A percentile compares a stretch with the other conserved stretches of the same genome.
Conservation (phyloP, 2,329 filamentous ascomycete species). For the Venturia oleaginea region DNA sequence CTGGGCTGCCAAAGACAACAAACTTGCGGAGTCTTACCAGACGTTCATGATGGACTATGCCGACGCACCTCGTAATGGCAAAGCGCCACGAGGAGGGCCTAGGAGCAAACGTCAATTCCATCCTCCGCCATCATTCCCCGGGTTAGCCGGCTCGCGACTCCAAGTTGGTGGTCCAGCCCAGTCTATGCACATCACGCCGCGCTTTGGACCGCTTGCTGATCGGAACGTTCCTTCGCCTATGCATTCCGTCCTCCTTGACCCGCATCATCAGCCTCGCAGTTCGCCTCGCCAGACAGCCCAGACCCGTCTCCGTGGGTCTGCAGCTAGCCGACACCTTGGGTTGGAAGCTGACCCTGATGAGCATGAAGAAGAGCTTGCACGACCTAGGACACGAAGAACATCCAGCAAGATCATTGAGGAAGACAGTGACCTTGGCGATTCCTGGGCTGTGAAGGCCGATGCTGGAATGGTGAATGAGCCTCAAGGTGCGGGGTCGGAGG, state of each 20-base stretch:
- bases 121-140: conserved; percentile 64
- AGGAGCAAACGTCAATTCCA: conserved; percentile 52
- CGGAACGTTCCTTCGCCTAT: conserved; percentile 41
- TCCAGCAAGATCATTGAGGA: conserved; percentile 40
- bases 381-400: conserved; percentile 18
- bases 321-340: conserved; percentile 17
- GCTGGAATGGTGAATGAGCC: conserved; percentile 33
- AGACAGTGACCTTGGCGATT: conserved; percentile 53
- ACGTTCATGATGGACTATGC: conserved; percentile 87
- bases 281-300: conserved; percentile 39
- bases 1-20: conserved; percentile 89
- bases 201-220: conserved; percentile 17
- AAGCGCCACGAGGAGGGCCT: conserved; percentile 13
- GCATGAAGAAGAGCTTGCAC: conserved; percentile 14
- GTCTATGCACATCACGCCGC: conserved; percentile 10
- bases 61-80: conserved; percentile 17
- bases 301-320: conserved; percentile 12
- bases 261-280: conserved; percentile 60
- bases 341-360: conserved; percentile 14
- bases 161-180: background rate
- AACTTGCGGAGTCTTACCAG: conserved; percentile 96
- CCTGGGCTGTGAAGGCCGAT: conserved; percentile 40
- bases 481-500: conserved; percentile 38
- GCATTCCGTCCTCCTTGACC: conserved; percentile 65
- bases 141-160: conserved; percentile 14